phyloP scores from a whole-genome alignment of 495 filamentous ascomycete species.

The Aspergillus saccharolyticus region DNA sequence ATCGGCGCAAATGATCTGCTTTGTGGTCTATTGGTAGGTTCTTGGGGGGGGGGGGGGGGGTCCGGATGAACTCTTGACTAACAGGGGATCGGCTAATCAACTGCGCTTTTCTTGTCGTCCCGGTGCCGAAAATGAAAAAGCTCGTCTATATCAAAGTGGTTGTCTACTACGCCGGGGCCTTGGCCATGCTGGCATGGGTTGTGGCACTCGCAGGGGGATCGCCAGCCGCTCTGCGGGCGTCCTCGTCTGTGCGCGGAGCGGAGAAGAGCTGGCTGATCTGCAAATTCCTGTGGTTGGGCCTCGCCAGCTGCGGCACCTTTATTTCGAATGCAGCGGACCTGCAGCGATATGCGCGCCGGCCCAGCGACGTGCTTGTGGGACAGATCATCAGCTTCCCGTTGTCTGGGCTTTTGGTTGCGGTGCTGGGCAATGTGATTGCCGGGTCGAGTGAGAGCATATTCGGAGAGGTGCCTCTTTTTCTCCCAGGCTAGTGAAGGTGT shows the following conservation, averaged over 20 bases:
- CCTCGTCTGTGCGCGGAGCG: slow-evolving; percentile 26
- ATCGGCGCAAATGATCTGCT: slow-evolving; percentile 36
- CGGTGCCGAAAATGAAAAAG: slow-evolving; percentile 32
- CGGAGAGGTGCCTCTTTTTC: slow-evolving; percentile 18
- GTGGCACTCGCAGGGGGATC: slow-evolving; percentile 26
- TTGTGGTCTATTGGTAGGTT: slow-evolving; percentile 29
- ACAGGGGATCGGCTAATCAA: slow-evolving; percentile 21
- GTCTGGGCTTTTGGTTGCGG: slow-evolving; percentile 23
- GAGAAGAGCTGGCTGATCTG: slow-evolving; percentile 28
- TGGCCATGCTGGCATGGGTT: slow-evolving; percentile 34
- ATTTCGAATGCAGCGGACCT: slow-evolving; percentile 46
- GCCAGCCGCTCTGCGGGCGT: slow-evolving; percentile 18
- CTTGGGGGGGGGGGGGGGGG: no score
- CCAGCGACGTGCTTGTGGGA: slow-evolving; percentile 31
- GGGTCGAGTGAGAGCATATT: slow-evolving; percentile 19
- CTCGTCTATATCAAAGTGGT: slow-evolving; percentile 32
- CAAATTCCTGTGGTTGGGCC: slow-evolving; percentile 32
- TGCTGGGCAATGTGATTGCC: slow-evolving; percentile 23
- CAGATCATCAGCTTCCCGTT: slow-evolving; percentile 33
- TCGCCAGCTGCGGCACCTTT: slow-evolving; percentile 40
- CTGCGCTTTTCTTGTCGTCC: slow-evolving; percentile 32
- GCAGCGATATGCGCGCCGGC: slow-evolving; percentile 30
- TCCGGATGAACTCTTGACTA: neutral
- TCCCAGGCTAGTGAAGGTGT: no score
- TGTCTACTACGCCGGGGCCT: slow-evolving; percentile 28